These are phyloP conservation scores for Cercospora sesami DNA, from an alignment of 2,329 filamentous ascomycete genomes.

Conservation along the genomic window DNA sequence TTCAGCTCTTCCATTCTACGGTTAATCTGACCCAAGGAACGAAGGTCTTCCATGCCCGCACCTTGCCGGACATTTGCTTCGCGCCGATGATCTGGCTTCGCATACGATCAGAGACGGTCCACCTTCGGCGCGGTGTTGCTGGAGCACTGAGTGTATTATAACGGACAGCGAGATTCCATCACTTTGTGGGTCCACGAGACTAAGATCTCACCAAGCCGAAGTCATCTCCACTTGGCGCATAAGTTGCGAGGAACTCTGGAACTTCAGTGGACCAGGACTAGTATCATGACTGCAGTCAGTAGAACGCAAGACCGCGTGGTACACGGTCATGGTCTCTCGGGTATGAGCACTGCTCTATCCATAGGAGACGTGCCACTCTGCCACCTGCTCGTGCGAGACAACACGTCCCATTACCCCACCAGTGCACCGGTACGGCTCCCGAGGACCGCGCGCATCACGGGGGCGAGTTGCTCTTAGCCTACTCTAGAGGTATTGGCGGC, in stretches of 20 bases:
- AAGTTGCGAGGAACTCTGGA: not conserved
- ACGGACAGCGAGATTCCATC: not conserved
- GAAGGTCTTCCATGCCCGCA: not conserved
- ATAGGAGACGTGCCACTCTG: not conserved
- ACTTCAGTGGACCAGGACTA: not conserved
- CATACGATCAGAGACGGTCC: not conserved
- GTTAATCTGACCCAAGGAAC: not conserved
- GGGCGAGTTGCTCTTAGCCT: not conserved
- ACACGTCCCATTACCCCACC: not conserved
- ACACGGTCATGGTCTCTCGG: not conserved
- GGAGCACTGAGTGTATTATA: not conserved
- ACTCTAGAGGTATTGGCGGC: not conserved
- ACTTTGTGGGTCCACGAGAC: not conserved
- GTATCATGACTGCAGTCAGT: not conserved
- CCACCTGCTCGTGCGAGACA: not conserved
- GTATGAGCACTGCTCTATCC: not conserved
- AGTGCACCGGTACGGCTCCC: not conserved
- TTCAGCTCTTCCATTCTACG: not conserved
- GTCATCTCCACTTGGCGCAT: not conserved
- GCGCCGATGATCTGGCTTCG: not conserved
- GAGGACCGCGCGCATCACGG: not conserved
- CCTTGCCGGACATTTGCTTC: not conserved
- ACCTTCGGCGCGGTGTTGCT: not conserved
- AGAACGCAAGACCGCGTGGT: not conserved
- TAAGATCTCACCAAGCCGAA: not conserved